A percentile compares a stretch with the other conserved stretches of the same genome.
Conservation (phyloP, 306 rosid species). For the Malus fusca region DNA sequence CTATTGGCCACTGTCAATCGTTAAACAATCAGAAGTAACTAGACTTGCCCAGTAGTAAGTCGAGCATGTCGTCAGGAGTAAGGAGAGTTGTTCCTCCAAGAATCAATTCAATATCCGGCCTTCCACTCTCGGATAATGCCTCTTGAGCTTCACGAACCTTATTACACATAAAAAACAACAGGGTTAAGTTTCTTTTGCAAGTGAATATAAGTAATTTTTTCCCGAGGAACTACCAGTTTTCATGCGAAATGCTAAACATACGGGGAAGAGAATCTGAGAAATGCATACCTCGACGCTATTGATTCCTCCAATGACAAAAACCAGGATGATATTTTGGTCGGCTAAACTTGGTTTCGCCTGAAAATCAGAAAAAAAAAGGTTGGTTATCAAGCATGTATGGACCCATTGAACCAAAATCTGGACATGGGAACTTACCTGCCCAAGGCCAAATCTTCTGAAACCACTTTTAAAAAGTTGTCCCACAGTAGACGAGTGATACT, state of each 20-base stretch:
- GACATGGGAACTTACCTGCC: constrained; percentile 57
- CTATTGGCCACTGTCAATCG: background rate
- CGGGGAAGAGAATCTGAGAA: background rate
- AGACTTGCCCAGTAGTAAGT: constrained; percentile 55
- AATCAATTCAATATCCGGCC: constrained; percentile 81
- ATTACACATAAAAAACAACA: constrained; percentile 1
- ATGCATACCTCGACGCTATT: constrained; percentile 71
- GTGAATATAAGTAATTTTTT: background rate
- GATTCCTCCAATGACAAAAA: constrained; percentile 84
- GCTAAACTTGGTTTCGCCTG: constrained; percentile 96
- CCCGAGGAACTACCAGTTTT: background rate
- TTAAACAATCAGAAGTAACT: constrained; percentile 35
- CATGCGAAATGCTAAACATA: background rate
- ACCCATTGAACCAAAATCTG: constrained; percentile 14
- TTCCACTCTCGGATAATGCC: constrained; percentile 75
- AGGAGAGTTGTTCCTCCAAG: constrained; percentile 84
- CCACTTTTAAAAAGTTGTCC: constrained; percentile 87
- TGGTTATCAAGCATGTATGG: constrained; percentile 18
- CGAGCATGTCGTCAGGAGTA: constrained; percentile 71
- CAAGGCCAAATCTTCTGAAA: constrained; percentile 92
- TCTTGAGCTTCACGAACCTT: constrained; percentile 84
- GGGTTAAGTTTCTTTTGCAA: background rate
- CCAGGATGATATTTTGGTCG: constrained; percentile 77
- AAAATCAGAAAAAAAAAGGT: background rate
- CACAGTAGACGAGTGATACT: constrained; percentile 89